Percentiles rank a stretch among this genome's conserved stretches.
Conservation (phyloP, 2,329 filamentous ascomycete genomes). For the Pyrenophora teres region DNA sequence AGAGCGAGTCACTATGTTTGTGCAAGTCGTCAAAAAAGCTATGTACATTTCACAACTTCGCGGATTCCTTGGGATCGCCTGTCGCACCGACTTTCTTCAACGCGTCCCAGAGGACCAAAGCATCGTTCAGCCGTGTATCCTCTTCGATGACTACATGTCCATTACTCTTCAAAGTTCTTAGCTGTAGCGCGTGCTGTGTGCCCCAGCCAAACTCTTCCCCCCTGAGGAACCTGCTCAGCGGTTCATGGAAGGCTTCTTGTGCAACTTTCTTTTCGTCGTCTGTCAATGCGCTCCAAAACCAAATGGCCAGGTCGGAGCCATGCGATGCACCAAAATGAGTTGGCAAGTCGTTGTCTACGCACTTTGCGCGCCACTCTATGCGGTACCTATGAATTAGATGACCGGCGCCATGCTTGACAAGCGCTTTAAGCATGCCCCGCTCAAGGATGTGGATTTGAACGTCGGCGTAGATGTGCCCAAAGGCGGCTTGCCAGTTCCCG, state of each 20-base stretch:
- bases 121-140: slow-evolving; percentile 55
- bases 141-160: slow-evolving; percentile 54
- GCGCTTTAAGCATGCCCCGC: slow-evolving; percentile 55
- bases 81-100: slow-evolving; percentile 35
- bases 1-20: no score
- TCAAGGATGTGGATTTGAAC: slow-evolving; percentile 61
- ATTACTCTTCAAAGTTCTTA: slow-evolving; percentile 53
- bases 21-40: no score
- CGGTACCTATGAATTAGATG: slow-evolving; percentile 58
- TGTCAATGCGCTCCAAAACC: slow-evolving; percentile 57
- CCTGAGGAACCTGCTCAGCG: slow-evolving; percentile 48
- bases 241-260: slow-evolving; percentile 43
- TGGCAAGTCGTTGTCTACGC: slow-evolving; percentile 51
- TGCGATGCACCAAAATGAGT: slow-evolving; percentile 60
- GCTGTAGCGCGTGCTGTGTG: slow-evolving; percentile 40
- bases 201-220: slow-evolving; percentile 51
- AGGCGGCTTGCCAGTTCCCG: slow-evolving; percentile 57
- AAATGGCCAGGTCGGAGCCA: slow-evolving; percentile 58
- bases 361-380: slow-evolving; percentile 59
- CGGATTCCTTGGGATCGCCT: slow-evolving; percentile 6
- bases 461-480: slow-evolving; percentile 61
- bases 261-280: slow-evolving; percentile 53
- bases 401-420: slow-evolving; percentile 52
- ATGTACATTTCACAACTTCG: slow-evolving; percentile 12
- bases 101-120: slow-evolving; percentile 54